Evolutionary conservation across 2,329 filamentous ascomycete species (phyloP).

Genomic region (Claviceps africana): DNA sequence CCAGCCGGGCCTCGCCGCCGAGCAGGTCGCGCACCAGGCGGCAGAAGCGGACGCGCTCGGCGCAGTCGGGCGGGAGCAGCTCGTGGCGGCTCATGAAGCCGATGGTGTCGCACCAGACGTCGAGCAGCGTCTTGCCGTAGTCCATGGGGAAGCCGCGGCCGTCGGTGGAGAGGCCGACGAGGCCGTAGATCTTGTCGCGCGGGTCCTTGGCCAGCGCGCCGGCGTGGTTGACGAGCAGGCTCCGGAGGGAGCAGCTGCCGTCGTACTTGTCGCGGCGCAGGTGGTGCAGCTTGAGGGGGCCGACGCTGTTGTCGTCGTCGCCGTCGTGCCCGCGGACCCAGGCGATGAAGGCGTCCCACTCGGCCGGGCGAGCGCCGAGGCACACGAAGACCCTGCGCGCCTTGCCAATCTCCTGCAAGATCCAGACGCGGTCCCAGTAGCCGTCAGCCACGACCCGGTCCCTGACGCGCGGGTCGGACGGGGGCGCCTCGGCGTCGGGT

Average conservation of each 20-base stretch:
- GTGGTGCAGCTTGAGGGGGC: constrained; percentile 5
- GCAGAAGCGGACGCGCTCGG: constrained; percentile 4
- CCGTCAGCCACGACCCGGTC: constrained; percentile 3
- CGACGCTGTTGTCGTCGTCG: neutral
- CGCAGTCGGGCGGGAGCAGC: constrained; percentile 2
- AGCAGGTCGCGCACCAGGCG: constrained; percentile 4
- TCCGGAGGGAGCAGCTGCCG: constrained; percentile 6
- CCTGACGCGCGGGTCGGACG: neutral
- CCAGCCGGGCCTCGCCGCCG: constrained; percentile 4
- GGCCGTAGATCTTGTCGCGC: constrained; percentile 15
- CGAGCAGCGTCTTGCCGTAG: constrained; percentile 11
- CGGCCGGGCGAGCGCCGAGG: constrained; percentile 3
- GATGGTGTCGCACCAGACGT: constrained; percentile 13
- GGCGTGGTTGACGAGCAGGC: constrained; percentile 6
- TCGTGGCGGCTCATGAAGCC: constrained; percentile 8
- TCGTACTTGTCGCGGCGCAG: constrained; percentile 7
- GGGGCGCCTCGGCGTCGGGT: neutral
- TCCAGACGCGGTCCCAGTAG: constrained; percentile 10
- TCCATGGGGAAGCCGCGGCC: constrained; percentile 10
- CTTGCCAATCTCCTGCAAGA: constrained; percentile 9
- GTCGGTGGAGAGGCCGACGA: constrained; percentile 11
- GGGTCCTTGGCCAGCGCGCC: constrained; percentile 8
- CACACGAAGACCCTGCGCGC: constrained; percentile 6
- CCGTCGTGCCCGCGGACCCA: constrained; percentile 4
- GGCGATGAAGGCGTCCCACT: constrained; percentile 6